Percentiles rank a stretch among this genome's conserved stretches.
phyloP scores from a whole-genome alignment of 768 basidiomycete species.

The Omphalotus guepiniiformis region DNA sequence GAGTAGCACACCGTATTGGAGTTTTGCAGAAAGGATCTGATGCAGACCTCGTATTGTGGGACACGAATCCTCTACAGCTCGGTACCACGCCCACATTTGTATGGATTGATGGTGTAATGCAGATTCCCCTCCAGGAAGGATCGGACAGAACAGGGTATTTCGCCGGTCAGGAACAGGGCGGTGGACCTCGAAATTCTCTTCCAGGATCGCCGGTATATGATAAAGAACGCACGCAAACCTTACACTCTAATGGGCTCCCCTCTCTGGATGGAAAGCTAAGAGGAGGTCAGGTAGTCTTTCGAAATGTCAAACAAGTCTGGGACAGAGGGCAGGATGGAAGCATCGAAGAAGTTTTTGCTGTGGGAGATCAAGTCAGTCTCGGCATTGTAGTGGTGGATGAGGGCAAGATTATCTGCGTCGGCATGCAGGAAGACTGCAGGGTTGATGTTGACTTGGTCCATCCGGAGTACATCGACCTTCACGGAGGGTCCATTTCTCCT shows the following conservation, averaged over 20 bases:
- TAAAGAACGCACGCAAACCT: slow-evolving; percentile 51
- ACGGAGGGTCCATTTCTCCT: slow-evolving; percentile 64
- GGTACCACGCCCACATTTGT: slow-evolving; percentile 73
- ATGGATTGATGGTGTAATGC: slow-evolving; percentile 83
- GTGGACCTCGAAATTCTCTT: slow-evolving; percentile 37
- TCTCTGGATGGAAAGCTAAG: slow-evolving; percentile 43
- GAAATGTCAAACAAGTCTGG: slow-evolving; percentile 60
- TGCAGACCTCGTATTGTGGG: slow-evolving; percentile 73
- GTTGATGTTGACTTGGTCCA: slow-evolving; percentile 13
- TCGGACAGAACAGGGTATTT: slow-evolving; percentile 33
- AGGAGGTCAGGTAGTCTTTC: slow-evolving; percentile 46
- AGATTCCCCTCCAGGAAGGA: slow-evolving; percentile 48
- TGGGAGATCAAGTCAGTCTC: slow-evolving; percentile 17
- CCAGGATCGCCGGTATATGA: slow-evolving; percentile 62
- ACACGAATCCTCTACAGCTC: slow-evolving; percentile 68
- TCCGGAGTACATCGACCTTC: slow-evolving; percentile 49
- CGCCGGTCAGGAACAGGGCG: slow-evolving; percentile 41
- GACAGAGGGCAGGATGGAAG: slow-evolving; percentile 24
- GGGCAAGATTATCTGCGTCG: slow-evolving; percentile 53
- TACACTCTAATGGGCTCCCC: slow-evolving; percentile 68
- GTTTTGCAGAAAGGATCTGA: slow-evolving; percentile 53
- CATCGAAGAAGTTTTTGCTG: slow-evolving; percentile 28
- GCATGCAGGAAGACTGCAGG: slow-evolving; percentile 25
- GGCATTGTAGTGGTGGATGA: slow-evolving; percentile 39
- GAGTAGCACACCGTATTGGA: slow-evolving; percentile 76